Base-by-base conservation (phyloP, 2,329 filamentous ascomycete species). In the Chaetomiaceae sp. region DNA sequence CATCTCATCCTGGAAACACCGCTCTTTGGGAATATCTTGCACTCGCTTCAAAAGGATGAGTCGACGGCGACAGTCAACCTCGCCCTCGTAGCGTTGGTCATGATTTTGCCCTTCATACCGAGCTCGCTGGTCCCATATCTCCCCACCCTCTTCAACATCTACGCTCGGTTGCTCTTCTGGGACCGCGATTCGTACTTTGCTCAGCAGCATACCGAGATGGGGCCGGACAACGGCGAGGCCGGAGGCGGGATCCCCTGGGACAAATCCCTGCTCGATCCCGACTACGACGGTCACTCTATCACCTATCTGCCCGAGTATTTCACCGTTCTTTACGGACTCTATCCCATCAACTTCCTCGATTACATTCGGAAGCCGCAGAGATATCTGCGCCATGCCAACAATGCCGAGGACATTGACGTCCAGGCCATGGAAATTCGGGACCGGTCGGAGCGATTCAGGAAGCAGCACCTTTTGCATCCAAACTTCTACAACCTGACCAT, bases 311-410 rank as follows among this genome's bases (percentile, higher is more conserved):
- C 84, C 49, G 82, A 85, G 61, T 91, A 89, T 68, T 94, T 91
- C 63, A 91, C 88, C 3, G 85, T 91, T 23, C 75, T 94, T 0
- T 94, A 94, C 61, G 89, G 89, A 0, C 72, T 94, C 4, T 94
- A 92, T 59, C 89, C 89, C 1, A 81, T 92, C 64, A 92, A 92
- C 66, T 90, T 94, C 62, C 87, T 90, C 81, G 87, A 86, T 68
- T 94, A 92, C 65, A 87, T 94, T 57, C 81, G 88, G 53, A 92
- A 92, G 64, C 88, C 89, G 3, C 83, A 90, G 61, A 82, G 86
- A 59, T 92, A 88, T 64, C 74, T 94, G 9, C 84, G 89, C 43
- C 85, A 87, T 63, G 82, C 86, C 37, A 82, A 89, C 59, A 82
- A 84, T 45, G 80, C 84, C 1, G 85, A 91, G 58, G 85, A 89